Conservation (phyloP, 2,329 filamentous ascomycete species). For the Monosporascus sp. region DNA sequence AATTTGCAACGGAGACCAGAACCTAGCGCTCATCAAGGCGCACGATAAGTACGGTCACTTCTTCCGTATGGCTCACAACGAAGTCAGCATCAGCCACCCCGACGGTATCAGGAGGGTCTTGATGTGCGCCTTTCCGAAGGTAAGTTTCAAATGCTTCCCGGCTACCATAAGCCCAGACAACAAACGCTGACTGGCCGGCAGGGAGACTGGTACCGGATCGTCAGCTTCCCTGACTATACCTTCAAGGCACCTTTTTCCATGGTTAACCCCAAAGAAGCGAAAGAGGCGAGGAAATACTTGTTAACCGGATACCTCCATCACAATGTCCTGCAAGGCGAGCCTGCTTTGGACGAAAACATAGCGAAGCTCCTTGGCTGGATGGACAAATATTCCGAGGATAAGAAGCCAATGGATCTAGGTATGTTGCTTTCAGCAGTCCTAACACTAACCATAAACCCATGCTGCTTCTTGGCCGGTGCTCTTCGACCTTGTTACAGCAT, state of each 20-base stretch:
- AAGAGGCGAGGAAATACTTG: constrained; percentile 27
- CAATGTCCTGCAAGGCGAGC: constrained; percentile 21
- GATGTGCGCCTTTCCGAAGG: constrained; percentile 26
- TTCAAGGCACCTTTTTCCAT: constrained; percentile 36
- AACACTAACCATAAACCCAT: too few species aligned
- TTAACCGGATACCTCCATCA: constrained; percentile 26
- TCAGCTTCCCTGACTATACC: constrained; percentile 33
- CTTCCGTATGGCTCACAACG: constrained; percentile 36
- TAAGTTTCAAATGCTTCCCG: constrained; percentile 1
- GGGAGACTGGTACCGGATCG: constrained; percentile 29
- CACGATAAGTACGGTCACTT: constrained; percentile 37
- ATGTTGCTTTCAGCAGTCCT: not conserved
- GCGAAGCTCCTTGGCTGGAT: constrained; percentile 13
- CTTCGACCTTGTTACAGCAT: not conserved
- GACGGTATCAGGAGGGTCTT: constrained; percentile 33
- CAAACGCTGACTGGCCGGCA: constrained; percentile 2
- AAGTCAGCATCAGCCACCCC: constrained; percentile 38
- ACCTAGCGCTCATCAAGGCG: constrained; percentile 29
- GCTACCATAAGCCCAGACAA: too few species aligned
- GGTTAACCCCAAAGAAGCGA: constrained; percentile 28
- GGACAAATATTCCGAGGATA: constrained; percentile 7
- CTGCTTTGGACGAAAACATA: constrained; percentile 9
- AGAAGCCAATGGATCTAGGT: not conserved
- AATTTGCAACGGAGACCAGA: constrained; percentile 32
- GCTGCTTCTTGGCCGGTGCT: not conserved